Percentiles rank a stretch among this genome's conserved stretches.
Conservation (phyloP, 345 rosid genomes). For the Geranium rotundifolium region DNA sequence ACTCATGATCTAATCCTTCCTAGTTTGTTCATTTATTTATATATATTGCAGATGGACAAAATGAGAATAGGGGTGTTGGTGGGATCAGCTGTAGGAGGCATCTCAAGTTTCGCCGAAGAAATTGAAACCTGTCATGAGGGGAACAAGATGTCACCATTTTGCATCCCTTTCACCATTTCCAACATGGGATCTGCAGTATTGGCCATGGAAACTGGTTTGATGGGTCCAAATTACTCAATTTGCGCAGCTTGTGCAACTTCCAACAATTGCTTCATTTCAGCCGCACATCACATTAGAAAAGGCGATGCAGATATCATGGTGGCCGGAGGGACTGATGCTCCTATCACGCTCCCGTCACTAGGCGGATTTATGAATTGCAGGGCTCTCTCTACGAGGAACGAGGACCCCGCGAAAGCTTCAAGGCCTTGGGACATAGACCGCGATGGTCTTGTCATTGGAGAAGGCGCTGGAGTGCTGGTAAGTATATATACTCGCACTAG, state of each 20-base stretch:
- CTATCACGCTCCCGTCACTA: constrained; percentile 32
- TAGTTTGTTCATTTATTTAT: too few species aligned
- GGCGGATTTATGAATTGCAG: constrained; percentile 59
- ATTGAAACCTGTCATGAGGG: constrained; percentile 38
- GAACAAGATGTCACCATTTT: constrained; percentile 40
- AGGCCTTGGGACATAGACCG: constrained; percentile 65
- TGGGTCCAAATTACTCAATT: constrained; percentile 54
- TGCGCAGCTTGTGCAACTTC: constrained; percentile 49
- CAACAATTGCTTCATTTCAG: constrained; percentile 46
- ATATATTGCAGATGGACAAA: constrained; percentile 64
- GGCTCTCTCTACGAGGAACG: constrained; percentile 51
- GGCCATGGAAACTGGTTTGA: constrained; percentile 52
- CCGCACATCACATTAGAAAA: constrained; percentile 56
- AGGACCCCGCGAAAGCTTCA: constrained; percentile 40
- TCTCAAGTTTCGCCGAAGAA: constrained; percentile 44
- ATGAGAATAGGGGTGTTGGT: constrained; percentile 53
- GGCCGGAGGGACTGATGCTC: constrained; percentile 59
- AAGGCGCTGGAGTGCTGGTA: constrained; percentile 60
- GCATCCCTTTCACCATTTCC: constrained; percentile 54
- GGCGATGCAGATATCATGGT: constrained; percentile 60
- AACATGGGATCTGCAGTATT: constrained; percentile 59
- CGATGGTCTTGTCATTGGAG: constrained; percentile 61
- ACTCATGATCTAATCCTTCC: too few species aligned
- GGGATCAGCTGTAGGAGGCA: constrained; percentile 64
- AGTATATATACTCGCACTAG: too few species aligned